These are phyloP conservation scores for Globisporangium abappressorium DNA, from an alignment of 352 stramenopile genomes.

Conservation along the genomic window DNA sequence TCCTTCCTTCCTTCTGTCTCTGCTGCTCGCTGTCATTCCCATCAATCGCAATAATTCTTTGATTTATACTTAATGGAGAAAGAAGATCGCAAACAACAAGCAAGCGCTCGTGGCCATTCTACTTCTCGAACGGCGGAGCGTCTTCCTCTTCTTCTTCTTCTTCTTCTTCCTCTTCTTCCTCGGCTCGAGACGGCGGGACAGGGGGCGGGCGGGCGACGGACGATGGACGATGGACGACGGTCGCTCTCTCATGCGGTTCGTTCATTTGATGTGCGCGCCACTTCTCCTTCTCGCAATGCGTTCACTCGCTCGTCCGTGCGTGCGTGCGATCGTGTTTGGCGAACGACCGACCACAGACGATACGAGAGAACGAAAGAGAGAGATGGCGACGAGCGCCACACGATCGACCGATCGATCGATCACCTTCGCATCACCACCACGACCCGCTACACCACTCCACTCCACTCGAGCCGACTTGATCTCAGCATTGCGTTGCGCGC, in stretches of 20 bases:
- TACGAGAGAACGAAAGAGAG: neutral
- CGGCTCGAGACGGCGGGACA: neutral
- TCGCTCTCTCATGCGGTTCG: neutral
- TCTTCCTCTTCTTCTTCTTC: neutral
- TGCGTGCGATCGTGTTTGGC: neutral
- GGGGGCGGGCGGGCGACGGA: neutral
- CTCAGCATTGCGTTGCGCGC: neutral
- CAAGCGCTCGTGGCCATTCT: slow-evolving; percentile 3
- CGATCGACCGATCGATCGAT: neutral
- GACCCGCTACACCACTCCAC: neutral
- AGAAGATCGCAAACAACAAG: slow-evolving; percentile 5
- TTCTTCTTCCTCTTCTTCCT: neutral
- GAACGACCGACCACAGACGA: neutral
- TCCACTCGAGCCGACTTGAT: neutral
- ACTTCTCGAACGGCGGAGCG: slow-evolving; percentile 8
- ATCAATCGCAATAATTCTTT: slow-evolving; percentile 10
- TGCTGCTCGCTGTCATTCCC: neutral
- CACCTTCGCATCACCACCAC: too few species aligned
- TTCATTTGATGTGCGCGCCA: neutral
- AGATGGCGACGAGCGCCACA: neutral
- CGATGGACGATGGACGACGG: too few species aligned
- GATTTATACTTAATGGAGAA: slow-evolving; percentile 17
- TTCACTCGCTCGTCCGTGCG: neutral
- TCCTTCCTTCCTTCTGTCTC: neutral
- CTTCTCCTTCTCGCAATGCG: neutral